Evolutionary conservation across 371 early-diverging fungal genomes (phyloP), one percentile per base, ranked within the genome.

Genomic region (Amoeboradix gromovi): DNA sequence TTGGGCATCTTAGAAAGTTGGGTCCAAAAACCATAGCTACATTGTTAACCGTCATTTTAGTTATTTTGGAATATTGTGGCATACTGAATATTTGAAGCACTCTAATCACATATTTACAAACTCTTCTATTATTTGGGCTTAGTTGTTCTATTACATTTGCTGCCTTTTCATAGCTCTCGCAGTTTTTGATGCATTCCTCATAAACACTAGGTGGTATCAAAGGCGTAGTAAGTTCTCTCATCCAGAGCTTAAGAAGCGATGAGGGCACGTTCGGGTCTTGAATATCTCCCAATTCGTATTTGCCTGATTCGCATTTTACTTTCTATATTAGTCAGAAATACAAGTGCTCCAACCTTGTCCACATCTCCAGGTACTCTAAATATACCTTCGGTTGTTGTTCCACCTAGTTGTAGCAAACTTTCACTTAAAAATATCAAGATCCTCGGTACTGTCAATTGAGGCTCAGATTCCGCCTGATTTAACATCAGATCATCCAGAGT

Each of bases 1-100:
- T n/a, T n/a, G n/a, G n/a, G 72, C 90, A 90, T 29, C 94, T 80
- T 66, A 95, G 76, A 70, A 94, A 86, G 67, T 87, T 88, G 22
- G 94, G 96, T 0, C 92, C 93, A 79, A 92, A 94, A n/a, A 95
- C 92, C 85, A 95, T 88, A 30, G 94, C 94, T 66, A 95, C 74
- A 70, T 94, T 95, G 69, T 80, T 76, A 29, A 86, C 78, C 30
- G 84, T 86, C 96, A 95, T 95, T 74, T 86, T 82, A 1, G 94
- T 93, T 29, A 84, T 78, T 83, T 86, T 69, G n/a, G 67, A 22
- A 2, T 31, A 30, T 17, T 28, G 31, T 29, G 66, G 1, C 66
- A 28, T 30, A 1, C 29, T 65, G 65, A 67, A 68, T 28, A 67
- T 29, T 72, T 22, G 48, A 16, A 48, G n/a, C 12, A 48, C 12